Percentiles rank a stretch among this genome's conserved stretches.
Conservation (phyloP, 805 yeast genomes). For the Saccharomycopsis amapae region DNA sequence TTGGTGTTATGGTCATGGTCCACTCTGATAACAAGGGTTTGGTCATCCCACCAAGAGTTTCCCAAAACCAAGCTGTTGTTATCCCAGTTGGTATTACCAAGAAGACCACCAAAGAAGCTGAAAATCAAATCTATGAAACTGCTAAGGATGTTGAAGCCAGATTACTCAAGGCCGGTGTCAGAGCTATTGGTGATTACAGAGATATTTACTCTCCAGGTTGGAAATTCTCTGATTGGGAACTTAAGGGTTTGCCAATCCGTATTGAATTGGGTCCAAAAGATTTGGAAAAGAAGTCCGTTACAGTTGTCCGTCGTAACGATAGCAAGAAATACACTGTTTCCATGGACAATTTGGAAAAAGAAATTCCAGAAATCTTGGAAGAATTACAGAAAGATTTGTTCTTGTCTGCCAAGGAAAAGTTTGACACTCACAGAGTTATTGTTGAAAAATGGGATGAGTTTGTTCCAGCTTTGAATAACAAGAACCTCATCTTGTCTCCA, state of each 20-base stretch:
- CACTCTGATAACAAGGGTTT: conserved; percentile 98
- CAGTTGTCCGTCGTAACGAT: conserved; percentile 90
- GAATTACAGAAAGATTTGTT: conserved; percentile 72
- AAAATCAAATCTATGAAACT: conserved; percentile 59
- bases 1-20: conserved; percentile 99
- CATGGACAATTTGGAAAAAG: conserved; percentile 54
- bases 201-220: conserved; percentile 96
- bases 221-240: conserved; percentile 97
- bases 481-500: conserved; percentile 88
- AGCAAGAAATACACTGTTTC: conserved; percentile 66
- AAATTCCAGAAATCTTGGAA: conserved; percentile 72
- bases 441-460: conserved; percentile 88
- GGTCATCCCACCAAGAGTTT: conserved; percentile 95
- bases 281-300: conserved; percentile 66
- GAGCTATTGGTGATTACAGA: conserved; percentile 82
- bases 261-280: conserved; percentile 97
- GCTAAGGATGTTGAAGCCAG: conserved; percentile 61
- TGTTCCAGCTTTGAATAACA: conserved; percentile 84
- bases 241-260: conserved; percentile 92
- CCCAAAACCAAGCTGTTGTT: conserved; percentile 85
- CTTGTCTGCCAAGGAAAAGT: conserved; percentile 70
- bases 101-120: conserved; percentile 73
- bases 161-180: conserved; percentile 54
- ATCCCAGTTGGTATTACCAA: conserved; percentile 93
- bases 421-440: conserved; percentile 74